phyloP scores from a whole-genome alignment of 139 green algal genomes.

The Ostreobium quekettii region DNA sequence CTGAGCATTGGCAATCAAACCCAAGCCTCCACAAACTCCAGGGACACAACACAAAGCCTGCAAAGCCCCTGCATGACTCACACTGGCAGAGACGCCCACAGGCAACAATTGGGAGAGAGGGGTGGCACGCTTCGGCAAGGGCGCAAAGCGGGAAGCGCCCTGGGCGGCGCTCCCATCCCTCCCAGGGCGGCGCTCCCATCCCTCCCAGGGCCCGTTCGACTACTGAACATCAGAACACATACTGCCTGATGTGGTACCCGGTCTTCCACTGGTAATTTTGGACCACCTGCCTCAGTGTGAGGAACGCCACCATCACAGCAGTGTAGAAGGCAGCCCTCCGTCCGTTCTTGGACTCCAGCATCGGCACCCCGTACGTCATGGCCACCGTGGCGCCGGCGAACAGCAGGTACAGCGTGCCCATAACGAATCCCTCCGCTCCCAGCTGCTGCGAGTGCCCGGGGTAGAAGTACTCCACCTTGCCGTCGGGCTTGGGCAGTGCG shows the following conservation, averaged over 20 bases:
- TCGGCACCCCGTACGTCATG: slow-evolving; percentile 33
- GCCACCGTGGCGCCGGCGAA: slow-evolving; percentile 34
- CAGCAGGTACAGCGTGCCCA: slow-evolving; percentile 56
- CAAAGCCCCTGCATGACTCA: too few species aligned
- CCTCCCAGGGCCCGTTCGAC: too few species aligned
- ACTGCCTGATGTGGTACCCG: slow-evolving; percentile 8
- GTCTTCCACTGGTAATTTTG: slow-evolving; percentile 1
- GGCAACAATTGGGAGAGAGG: too few species aligned
- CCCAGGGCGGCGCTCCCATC: too few species aligned
- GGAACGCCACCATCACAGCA: neutral
- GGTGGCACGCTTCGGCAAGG: too few species aligned
- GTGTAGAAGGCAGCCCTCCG: neutral
- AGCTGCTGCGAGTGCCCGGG: slow-evolving; percentile 45
- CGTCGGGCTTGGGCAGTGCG: slow-evolving; percentile 31
- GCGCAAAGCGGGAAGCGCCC: too few species aligned
- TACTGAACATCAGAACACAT: slow-evolving; percentile 13
- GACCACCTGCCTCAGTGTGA: slow-evolving; percentile 1
- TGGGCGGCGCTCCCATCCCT: too few species aligned
- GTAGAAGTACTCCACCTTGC: slow-evolving; percentile 36
- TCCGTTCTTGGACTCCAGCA: slow-evolving; percentile 9
- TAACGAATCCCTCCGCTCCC: slow-evolving; percentile 68
- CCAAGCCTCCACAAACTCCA: too few species aligned
- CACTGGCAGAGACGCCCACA: too few species aligned
- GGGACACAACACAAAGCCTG: too few species aligned
- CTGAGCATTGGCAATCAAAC: too few species aligned